A percentile compares a stretch with the other conserved stretches of the same genome.
Evolutionary conservation across 306 rosid species (phyloP).

Genomic region (Fagus sylvatica): DNA sequence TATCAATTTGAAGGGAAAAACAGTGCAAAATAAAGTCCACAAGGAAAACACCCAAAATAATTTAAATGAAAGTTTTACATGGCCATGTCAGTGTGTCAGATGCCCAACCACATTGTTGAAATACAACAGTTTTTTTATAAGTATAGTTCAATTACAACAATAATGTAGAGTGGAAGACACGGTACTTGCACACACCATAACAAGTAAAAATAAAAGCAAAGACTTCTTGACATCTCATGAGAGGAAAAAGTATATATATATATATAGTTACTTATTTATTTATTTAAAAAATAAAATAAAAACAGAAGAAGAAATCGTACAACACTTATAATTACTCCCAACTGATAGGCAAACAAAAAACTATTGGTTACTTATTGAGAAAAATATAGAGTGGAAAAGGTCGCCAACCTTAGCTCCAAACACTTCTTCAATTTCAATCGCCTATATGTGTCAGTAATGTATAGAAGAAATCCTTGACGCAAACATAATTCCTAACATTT

Average conservation of each 20-base stretch:
- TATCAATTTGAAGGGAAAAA: not conserved
- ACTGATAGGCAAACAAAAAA: too few relatives aligned
- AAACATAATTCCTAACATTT: not conserved
- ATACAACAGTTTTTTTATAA: not conserved
- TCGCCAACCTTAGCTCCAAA: not conserved
- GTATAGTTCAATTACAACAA: not conserved
- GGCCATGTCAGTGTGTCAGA: not conserved
- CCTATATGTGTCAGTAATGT: not conserved
- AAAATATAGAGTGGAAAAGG: not conserved
- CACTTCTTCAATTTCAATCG: not conserved
- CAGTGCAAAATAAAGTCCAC: not conserved
- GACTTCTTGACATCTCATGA: not conserved
- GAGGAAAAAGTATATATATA: not conserved
- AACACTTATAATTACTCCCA: not conserved
- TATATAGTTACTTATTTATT: too few relatives aligned
- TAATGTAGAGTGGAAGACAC: not conserved
- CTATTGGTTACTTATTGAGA: not conserved
- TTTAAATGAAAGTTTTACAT: not conserved
- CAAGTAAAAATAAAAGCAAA: not conserved
- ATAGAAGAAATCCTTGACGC: not conserved
- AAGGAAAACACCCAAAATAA: not conserved
- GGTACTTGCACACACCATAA: not conserved
- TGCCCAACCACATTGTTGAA: not conserved
- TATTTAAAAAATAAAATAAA: too few relatives aligned
- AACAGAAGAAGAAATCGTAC: not conserved